Evolutionary conservation across 2,329 filamentous ascomycete genomes (phyloP), one percentile per base, ranked within the genome.

Genomic region (Colletotrichum shisoi): DNA sequence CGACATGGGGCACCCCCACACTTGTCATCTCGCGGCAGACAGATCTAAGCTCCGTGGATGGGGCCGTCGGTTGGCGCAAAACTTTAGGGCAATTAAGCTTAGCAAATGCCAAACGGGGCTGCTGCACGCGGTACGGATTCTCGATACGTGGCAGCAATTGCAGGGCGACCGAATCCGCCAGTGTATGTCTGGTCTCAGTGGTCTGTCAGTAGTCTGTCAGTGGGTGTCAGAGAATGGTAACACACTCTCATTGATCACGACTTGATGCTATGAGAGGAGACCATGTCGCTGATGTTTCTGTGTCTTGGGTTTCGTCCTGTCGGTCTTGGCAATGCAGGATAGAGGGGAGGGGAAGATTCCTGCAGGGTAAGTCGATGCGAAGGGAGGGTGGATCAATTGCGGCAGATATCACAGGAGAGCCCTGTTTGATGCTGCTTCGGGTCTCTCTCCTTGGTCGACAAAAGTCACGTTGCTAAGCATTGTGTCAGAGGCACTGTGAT

Each of bases 1-100:
- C 46, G 37, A 45, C 54, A 63, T 57, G 52, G 61, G 24, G 49
- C 19, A 54, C 56, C 65, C 64, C 65, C 65, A 68, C 65, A 68
- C 54, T 59, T 65, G 56, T 66, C 65, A 68, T 68, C 62, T 64
- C 19, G 56, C 65, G 65, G 65, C 62, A 65, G 61, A 65, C 65
- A 68, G 65, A 68, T 68, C 65, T 68, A 65, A 65, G 56, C 54
- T 68, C 65, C 65, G 65, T 39, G 17, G 49, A 60, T 56, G 62
- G 54, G 49, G 51, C 65, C 63, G 44, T 51, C 61, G 49, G 65
- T 68, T 68, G 62, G 65, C 56, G 62, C 56, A 64, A 57, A 68
- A 51, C 37, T 42, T 56, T 60, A 49, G 61, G 54, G 48, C 34
- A 39, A 56, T 65, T 65, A 68, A 68, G 65, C 65, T 68, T 57